Base-by-base conservation (phyloP, 768 basidiomycete genomes). In the Leccinum variicolor region DNA sequence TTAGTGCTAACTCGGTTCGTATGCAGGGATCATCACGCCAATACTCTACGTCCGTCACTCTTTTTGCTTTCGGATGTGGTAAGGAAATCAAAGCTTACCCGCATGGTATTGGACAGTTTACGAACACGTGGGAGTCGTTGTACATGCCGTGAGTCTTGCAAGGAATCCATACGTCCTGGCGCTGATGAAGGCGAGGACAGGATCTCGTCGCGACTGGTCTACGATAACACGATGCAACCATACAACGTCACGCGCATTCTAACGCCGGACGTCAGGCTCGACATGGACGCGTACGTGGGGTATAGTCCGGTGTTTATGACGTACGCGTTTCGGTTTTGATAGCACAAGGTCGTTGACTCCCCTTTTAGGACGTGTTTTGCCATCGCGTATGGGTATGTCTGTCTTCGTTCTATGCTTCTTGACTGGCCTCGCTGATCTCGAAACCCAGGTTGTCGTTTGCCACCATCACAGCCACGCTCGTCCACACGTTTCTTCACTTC, bases 391-490 rank as follows among this genome's bases (percentile, higher is more conserved):
- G 64, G 68, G 70, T 65, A 62, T 17, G 66, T 52, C 50, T 4
- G 13, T 43, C 11, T 43, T 43, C 19, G 10, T 50, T 7, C 3
- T 48, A 2, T 8, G 17, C 17, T 28, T 17, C 17, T 15, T 26
- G 15, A 14, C 13, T 48, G 17, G 25, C 8, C 26, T 11, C 25
- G 47, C 26, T 48, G 15, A 75, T 81, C 29, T 82, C 76, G 81
- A 3, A 87, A 5, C 86, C 68, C 19, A 91, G 89, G 19, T 77
- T 93, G 15, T 89, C 87, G 15, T 94, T 94, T 68, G 90, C 90
- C 2, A 82, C 85, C 25, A 86, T 92, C 66, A 90, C 47, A 72
- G 71, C 71, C 6, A 72, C 63, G 7, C 62, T 72, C 28, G 62
- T 67, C n/a, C 71, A 72, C 29, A 55, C 70, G 1, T 65, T 77